A percentile compares a stretch with the other conserved stretches of the same genome.
phyloP scores from a whole-genome alignment of 2,329 filamentous ascomycete genomes.

The Phyllosticta capitalensis region DNA sequence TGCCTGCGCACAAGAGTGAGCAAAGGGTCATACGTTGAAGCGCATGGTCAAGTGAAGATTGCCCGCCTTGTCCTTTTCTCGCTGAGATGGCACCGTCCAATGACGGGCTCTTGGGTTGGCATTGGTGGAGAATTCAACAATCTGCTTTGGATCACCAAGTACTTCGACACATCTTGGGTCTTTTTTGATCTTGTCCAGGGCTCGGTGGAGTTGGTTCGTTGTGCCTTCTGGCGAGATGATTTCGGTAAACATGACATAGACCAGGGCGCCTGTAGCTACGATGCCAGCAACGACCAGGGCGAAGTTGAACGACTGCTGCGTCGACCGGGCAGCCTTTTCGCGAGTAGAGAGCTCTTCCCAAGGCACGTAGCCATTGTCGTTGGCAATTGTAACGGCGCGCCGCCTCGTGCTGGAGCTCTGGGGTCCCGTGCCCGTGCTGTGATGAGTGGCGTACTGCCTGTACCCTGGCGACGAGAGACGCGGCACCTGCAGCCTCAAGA shows the following conservation, averaged over 20 bases:
- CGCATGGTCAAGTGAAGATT: conserved; percentile 75
- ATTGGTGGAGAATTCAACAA: conserved; percentile 45
- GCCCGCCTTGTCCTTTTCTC: conserved; percentile 62
- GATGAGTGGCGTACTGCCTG: conserved; percentile 2
- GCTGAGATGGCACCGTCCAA: conserved; percentile 43
- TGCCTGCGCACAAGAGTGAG: neutral
- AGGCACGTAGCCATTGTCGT: conserved; percentile 71
- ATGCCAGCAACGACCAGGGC: conserved; percentile 66
- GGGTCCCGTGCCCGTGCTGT: neutral
- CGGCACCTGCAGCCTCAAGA: neutral
- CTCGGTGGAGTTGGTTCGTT: conserved; percentile 79
- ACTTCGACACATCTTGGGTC: conserved; percentile 62
- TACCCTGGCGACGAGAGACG: neutral
- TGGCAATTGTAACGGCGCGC: conserved; percentile 65
- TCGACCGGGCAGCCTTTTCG: conserved; percentile 77
- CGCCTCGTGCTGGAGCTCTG: conserved; percentile 5
- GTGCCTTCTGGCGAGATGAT: conserved; percentile 57
- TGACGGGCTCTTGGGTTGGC: conserved; percentile 31
- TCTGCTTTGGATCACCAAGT: conserved; percentile 59
- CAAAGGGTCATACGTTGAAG: conserved; percentile 47
- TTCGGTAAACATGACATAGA: conserved; percentile 27
- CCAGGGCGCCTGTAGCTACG: conserved; percentile 66
- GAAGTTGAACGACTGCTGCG: conserved; percentile 86
- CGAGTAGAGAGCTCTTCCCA: conserved; percentile 66
- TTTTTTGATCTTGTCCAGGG: conserved; percentile 66